Evolutionary conservation across 1,284 basidiomycete genomes (phyloP).

Genomic region (Ganoderma boninense): DNA sequence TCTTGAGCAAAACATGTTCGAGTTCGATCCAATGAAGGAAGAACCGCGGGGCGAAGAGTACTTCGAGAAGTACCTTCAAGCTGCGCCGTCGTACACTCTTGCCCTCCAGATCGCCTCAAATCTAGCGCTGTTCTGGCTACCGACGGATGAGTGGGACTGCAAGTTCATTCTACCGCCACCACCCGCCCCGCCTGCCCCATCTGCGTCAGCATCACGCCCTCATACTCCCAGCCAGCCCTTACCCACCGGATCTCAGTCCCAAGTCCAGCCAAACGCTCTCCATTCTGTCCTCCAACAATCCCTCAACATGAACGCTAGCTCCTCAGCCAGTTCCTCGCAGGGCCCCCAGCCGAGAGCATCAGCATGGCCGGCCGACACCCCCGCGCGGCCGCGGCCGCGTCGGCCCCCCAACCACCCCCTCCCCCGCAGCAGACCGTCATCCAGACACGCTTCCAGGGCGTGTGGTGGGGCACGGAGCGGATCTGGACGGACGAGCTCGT

Average conservation of each 20-base stretch:
- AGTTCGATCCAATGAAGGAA: constrained; percentile 57
- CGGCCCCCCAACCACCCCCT: neutral
- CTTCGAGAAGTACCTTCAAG: constrained; percentile 46
- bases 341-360: constrained; percentile 16
- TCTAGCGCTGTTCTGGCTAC: constrained; percentile 67
- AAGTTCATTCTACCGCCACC: constrained; percentile 52
- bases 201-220: constrained; percentile 28
- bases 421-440: constrained; percentile 42
- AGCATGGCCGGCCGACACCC: constrained; percentile 26
- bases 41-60: constrained; percentile 22
- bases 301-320: constrained; percentile 31
- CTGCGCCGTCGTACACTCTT: constrained; percentile 67
- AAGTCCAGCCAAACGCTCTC: constrained; percentile 21
- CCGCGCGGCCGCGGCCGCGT: neutral
- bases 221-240: constrained; percentile 33
- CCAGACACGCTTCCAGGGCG: constrained; percentile 75
- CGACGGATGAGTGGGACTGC: constrained; percentile 77
- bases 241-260: constrained; percentile 19
- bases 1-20: constrained; percentile 46
- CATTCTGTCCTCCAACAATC: constrained; percentile 36
- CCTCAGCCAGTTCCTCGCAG: constrained; percentile 8
- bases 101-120: constrained; percentile 73
- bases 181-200: neutral
- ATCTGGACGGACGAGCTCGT: constrained; percentile 89
- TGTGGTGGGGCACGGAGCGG: constrained; percentile 91